Conservation (phyloP, 2,329 filamentous ascomycete genomes). For the Arachnomyces sp. region DNA sequence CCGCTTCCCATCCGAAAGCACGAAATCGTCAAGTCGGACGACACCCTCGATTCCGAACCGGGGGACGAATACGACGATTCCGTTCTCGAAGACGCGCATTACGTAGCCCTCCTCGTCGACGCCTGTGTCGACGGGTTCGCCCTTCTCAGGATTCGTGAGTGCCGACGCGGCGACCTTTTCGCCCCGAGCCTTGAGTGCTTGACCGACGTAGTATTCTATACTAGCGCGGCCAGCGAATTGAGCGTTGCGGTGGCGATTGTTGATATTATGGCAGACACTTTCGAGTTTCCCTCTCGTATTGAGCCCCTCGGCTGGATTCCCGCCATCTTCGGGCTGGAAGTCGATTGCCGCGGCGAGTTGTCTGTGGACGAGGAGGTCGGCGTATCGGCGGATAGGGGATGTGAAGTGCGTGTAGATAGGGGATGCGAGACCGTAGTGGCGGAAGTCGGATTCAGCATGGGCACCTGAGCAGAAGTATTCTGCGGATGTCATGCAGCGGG, state of each 20-base stretch:
- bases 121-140: slow-evolving; percentile 26
- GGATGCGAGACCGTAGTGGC: slow-evolving; percentile 90
- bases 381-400: slow-evolving; percentile 91
- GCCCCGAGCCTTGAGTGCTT: slow-evolving; percentile 72
- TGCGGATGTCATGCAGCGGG: slow-evolving; percentile 97
- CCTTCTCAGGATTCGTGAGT: slow-evolving; percentile 4
- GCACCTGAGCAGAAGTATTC: slow-evolving; percentile 97
- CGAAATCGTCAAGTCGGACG: slow-evolving; percentile 77
- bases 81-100: slow-evolving; percentile 96
- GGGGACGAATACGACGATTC: slow-evolving; percentile 92
- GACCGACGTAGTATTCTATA: slow-evolving; percentile 96
- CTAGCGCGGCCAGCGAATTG: slow-evolving; percentile 90
- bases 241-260: slow-evolving; percentile 91
- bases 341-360: slow-evolving; percentile 93
- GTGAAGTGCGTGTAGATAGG: slow-evolving; percentile 99
- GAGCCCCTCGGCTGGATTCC: slow-evolving; percentile 69
- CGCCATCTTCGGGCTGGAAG: slow-evolving; percentile 53
- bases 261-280: slow-evolving; percentile 96
- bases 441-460: slow-evolving; percentile 86
- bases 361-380: slow-evolving; percentile 88
- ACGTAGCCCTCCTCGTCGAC: slow-evolving; percentile 86
- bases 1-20: slow-evolving; percentile 50
- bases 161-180: slow-evolving; percentile 24
- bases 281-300: slow-evolving; percentile 79
- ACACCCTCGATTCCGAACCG: slow-evolving; percentile 91